Evolutionary conservation across 2,329 filamentous ascomycete genomes (phyloP).

Genomic region (Penicillium sp.): DNA sequence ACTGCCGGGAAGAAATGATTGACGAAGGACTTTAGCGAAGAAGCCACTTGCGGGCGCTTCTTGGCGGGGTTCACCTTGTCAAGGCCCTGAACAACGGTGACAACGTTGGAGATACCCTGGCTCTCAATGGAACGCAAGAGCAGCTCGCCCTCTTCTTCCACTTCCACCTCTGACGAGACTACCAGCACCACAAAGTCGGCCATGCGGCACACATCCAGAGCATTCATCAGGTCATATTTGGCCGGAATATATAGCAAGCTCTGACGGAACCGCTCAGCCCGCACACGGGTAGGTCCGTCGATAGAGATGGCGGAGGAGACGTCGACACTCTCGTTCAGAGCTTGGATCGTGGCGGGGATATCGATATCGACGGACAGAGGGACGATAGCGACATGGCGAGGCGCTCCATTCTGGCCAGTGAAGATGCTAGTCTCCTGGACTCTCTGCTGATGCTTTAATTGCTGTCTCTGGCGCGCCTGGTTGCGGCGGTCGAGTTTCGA

Average conservation of each 20-base stretch:
- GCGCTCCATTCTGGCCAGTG: conserved; percentile 76
- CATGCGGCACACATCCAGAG: conserved; percentile 77
- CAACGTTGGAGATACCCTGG: conserved; percentile 89
- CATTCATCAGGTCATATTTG: conserved; percentile 67
- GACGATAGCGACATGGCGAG: conserved; percentile 81
- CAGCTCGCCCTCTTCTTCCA: conserved; percentile 73
- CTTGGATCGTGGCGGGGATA: conserved; percentile 60
- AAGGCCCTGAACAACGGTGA: conserved; percentile 76
- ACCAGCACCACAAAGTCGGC: conserved; percentile 90
- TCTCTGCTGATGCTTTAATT: conserved; percentile 78
- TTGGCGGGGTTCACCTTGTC: conserved; percentile 75
- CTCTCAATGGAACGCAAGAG: conserved; percentile 83
- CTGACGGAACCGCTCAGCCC: conserved; percentile 89
- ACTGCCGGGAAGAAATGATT: conserved; percentile 90
- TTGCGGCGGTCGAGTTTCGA: conserved; percentile 94
- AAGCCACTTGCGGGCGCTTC: conserved; percentile 67
- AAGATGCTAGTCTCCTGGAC: conserved; percentile 76
- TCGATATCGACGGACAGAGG: conserved; percentile 74
- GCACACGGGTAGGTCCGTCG: conserved; percentile 58
- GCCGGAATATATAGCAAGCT: conserved; percentile 80
- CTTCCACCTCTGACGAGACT: conserved; percentile 72
- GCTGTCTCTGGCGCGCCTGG: conserved; percentile 84
- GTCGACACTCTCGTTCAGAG: conserved; percentile 74
- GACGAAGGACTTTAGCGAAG: conserved; percentile 86
- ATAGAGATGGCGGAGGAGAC: conserved; percentile 62